These are phyloP conservation scores for Phtheirospermum japonicum DNA, from an alignment of 257 asterid genomes.

Conservation along the genomic window DNA sequence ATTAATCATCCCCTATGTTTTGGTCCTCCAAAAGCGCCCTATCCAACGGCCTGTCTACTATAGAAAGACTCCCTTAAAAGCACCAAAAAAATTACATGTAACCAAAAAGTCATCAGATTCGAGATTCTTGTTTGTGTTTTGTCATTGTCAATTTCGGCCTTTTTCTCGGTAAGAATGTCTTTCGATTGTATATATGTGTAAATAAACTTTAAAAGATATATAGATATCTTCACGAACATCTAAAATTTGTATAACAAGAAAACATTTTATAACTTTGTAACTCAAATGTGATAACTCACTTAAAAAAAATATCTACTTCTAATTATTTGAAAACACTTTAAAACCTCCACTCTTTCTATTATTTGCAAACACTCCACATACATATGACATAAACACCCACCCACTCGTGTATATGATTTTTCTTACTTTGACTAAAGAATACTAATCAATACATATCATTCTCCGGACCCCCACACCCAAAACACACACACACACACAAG, in stretches of 20 bases:
- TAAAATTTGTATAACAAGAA: no score
- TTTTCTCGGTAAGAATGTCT: background rate
- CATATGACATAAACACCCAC: no score
- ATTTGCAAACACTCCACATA: background rate
- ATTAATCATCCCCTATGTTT: background rate
- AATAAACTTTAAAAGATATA: no score
- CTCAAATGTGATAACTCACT: no score
- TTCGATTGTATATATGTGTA: no score
- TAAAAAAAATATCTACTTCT: no score
- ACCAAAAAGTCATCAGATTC: constrained; percentile 27
- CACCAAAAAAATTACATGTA: constrained; percentile 22
- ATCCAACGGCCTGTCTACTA: constrained; percentile 28
- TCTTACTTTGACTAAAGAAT: no score
- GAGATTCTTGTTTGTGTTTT: constrained; percentile 31
- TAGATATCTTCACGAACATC: no score
- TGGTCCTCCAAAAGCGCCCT: constrained; percentile 15
- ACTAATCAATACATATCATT: background rate
- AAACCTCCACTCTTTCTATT: no score
- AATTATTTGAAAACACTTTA: no score
- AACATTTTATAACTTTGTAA: no score
- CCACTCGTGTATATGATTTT: no score
- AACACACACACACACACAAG: background rate
- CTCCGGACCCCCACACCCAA: background rate
- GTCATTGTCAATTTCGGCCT: constrained; percentile 1
- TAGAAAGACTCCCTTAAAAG: constrained; percentile 25